Evolutionary conservation across 805 yeast genomes (phyloP).

Genomic region (Priceomyces carsonii): DNA sequence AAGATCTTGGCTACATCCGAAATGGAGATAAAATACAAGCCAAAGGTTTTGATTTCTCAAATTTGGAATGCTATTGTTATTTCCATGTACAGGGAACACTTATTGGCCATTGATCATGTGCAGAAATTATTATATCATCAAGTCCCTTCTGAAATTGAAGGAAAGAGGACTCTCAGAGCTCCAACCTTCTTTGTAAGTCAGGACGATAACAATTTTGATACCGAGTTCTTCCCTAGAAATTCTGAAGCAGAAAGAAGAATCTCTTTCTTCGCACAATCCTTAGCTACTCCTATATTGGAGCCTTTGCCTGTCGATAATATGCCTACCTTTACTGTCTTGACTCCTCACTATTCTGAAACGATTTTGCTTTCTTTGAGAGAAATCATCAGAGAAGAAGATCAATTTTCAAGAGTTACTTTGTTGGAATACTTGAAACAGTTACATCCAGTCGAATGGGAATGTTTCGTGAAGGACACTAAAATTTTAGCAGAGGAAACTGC

Average conservation of each 20-base stretch:
- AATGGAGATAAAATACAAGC: constrained; percentile 98
- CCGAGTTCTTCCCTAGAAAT: constrained; percentile 95
- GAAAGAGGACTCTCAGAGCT: constrained; percentile 96
- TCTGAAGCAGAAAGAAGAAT: constrained; percentile 99
- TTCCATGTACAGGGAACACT: constrained; percentile 99
- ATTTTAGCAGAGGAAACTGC: constrained; percentile 51
- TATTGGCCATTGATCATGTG: constrained; percentile 96
- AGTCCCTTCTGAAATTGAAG: constrained; percentile 97
- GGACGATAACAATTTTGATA: constrained; percentile 91
- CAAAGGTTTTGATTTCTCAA: constrained; percentile 96
- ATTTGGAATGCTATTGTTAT: constrained; percentile 99
- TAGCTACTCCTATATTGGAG: constrained; percentile 98
- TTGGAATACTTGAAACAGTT: constrained; percentile 57
- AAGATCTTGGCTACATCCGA: constrained; percentile 97
- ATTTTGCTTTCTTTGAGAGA: constrained; percentile 75
- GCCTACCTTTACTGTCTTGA: constrained; percentile 96
- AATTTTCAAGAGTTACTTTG: constrained; percentile 54
- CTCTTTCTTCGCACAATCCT: constrained; percentile 97
- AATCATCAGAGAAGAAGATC: constrained; percentile 72
- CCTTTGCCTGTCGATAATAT: constrained; percentile 98
- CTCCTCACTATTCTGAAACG: constrained; percentile 87
- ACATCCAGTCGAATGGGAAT: constrained; percentile 58
- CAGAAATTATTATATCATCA: constrained; percentile 97
- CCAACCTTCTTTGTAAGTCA: constrained; percentile 98
- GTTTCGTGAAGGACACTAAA: constrained; percentile 58